A percentile compares a stretch with the other conserved stretches of the same genome.
Evolutionary conservation across 2,329 filamentous ascomycete genomes (phyloP).

Genomic region (Ilyonectria sp.): DNA sequence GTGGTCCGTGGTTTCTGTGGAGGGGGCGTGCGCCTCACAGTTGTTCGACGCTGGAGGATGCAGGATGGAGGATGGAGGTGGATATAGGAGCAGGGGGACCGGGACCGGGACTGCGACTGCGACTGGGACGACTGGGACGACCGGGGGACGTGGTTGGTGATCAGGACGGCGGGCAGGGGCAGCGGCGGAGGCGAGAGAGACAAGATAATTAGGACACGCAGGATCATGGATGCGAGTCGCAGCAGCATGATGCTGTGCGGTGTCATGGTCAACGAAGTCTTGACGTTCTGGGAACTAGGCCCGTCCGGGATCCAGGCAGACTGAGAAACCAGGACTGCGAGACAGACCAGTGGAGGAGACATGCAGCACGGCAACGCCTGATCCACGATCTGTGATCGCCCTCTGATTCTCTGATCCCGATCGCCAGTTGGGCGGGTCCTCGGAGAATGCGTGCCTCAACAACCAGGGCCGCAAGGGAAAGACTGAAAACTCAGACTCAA

Average conservation of each 20-base stretch:
- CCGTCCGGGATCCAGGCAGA: neutral
- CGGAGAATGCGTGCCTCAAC: constrained; percentile 1
- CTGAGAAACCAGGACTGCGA: neutral
- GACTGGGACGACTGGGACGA: constrained; percentile 15
- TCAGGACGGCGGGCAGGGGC: constrained; percentile 15
- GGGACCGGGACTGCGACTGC: constrained; percentile 9
- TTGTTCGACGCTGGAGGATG: constrained; percentile 15
- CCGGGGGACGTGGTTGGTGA: constrained; percentile 16
- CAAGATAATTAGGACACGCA: neutral
- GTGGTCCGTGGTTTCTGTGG: neutral
- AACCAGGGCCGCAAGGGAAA: constrained; percentile 1
- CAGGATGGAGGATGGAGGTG: constrained; percentile 3
- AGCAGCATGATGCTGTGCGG: neutral
- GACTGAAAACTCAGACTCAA: constrained; percentile 17
- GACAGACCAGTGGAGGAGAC: constrained; percentile 1
- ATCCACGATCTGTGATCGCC: constrained; percentile 6
- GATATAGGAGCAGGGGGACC: constrained; percentile 30
- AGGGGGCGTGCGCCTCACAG: constrained; percentile 35
- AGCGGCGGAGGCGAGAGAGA: constrained; percentile 6
- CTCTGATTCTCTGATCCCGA: constrained; percentile 2
- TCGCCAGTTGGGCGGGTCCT: constrained; percentile 2
- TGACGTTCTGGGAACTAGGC: neutral
- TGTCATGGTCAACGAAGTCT: neutral
- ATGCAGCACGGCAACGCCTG: neutral
- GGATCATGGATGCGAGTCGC: neutral